phyloP scores from a whole-genome alignment of 306 rosid genomes.

The Cicer judaicum region DNA sequence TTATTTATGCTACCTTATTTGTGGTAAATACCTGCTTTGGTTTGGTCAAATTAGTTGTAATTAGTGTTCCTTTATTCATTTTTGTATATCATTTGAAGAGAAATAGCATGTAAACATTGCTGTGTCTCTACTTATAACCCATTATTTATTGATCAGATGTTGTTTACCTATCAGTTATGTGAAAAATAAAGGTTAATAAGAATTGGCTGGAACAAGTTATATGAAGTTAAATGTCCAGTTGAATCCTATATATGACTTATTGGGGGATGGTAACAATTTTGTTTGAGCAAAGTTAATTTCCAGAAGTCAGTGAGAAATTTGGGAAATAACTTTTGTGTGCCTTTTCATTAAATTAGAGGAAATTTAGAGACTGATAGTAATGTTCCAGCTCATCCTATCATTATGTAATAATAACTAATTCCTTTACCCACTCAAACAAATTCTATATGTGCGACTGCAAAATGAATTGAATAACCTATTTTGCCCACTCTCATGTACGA shows the following conservation, averaged over 20 bases:
- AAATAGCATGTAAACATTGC: not conserved
- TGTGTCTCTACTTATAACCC: not conserved
- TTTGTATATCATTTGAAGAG: conserved; percentile 17
- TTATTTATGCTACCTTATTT: conserved; percentile 1
- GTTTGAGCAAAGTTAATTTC: conserved; percentile 11
- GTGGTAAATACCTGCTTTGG: not conserved
- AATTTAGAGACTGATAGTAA: not conserved
- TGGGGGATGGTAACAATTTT: not conserved
- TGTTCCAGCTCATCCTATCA: not conserved
- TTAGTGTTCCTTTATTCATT: not conserved
- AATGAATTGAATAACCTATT: not conserved
- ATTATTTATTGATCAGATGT: not conserved
- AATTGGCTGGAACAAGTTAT: conserved; percentile 13
- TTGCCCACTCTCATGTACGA: not conserved
- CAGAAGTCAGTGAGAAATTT: not conserved
- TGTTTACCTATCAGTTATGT: not conserved
- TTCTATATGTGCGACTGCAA: too few relatives aligned
- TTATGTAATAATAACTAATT: not conserved
- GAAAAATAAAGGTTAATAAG: not conserved
- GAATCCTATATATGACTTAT: not conserved
- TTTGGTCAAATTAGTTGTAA: conserved; percentile 17
- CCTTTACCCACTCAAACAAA: not conserved
- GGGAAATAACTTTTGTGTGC: not conserved
- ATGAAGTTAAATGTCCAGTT: not conserved
- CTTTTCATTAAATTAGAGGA: conserved; percentile 5